Evolutionary conservation across 371 early-diverging fungal species (phyloP), one percentile per base, ranked within the genome.

Genomic region (Apophysomyces variabilis): DNA sequence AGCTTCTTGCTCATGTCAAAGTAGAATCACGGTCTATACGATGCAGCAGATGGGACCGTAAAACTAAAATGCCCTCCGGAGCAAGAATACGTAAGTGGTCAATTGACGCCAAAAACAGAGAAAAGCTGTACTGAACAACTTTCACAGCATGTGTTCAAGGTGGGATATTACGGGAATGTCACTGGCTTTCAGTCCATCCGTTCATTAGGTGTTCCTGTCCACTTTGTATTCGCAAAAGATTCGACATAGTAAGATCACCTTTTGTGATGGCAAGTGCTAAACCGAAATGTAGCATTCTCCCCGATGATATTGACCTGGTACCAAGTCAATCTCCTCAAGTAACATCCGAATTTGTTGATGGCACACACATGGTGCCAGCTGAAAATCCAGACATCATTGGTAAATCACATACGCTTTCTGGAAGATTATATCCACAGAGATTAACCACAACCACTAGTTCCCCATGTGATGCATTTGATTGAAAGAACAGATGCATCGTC

Each of bases 11-110:
- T 18, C 12, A 18, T 36, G 45, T 61, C 57, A 36, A 9, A 16
- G 13, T 66, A 80, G 78, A 54, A 72, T 18, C 77, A 78, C 57
- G 82, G 79, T 1, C 62, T 78, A 66, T 82, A 82, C 57, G 70
- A 82, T 4, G 73, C 76, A 4, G 69, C 77, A n/a, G 64, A 79
- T 7, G 82, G 82, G 3, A 79, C 72, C 6, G 63, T 79, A 1
- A 76, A 67, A 13, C 57, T 82, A 11, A 82, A 82, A 45, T 76
- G 76, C 21, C 73, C 73, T 0, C 73, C 59, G 61, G 73, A 74
- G 35, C 75, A 77, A 58, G 82, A 82, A 76, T 71, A 72, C 32
- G 82, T 79, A 77, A 68, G 76, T 57, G 2, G 3, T 4, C 14
- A 7, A 8, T 21, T 45, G 2, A 0, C 9, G 32, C 3, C 18